These are phyloP conservation scores for Yarrowia deformans DNA, from an alignment of 805 yeast genomes.

Conservation along the genomic window DNA sequence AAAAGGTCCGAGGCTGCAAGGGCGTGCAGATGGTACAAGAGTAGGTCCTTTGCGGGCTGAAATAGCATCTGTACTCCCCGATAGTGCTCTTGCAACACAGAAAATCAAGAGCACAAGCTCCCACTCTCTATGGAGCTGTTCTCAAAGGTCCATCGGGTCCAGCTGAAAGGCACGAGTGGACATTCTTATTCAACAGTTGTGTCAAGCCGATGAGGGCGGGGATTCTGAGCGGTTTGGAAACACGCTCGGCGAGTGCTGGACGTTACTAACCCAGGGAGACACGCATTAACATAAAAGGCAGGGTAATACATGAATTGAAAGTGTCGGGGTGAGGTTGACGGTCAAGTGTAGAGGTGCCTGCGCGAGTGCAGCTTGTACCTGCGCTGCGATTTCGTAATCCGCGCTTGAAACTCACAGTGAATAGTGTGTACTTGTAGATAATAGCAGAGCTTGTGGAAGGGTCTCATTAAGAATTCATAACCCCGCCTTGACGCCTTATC, in stretches of 20 bases:
- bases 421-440: too few relatives aligned
- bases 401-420: too few relatives aligned
- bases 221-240: neutral
- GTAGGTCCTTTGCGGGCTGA: neutral
- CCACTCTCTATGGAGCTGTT: constrained; percentile 34
- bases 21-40: constrained; percentile 27
- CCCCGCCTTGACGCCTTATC: too few relatives aligned
- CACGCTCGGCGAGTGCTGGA: neutral
- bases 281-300: neutral
- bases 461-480: too few relatives aligned
- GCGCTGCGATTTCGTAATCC: too few relatives aligned
- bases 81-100: constrained; percentile 26
- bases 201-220: constrained; percentile 29
- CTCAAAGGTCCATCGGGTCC: constrained; percentile 20
- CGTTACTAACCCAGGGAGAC: constrained; percentile 10
- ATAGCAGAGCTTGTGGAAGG: too few relatives aligned
- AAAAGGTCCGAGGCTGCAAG: constrained; percentile 38
- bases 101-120: constrained; percentile 36
- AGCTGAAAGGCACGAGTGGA: constrained; percentile 34
- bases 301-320: neutral
- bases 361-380: too few relatives aligned
- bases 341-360: neutral
- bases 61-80: constrained; percentile 7
- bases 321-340: neutral
- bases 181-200: neutral